Evolutionary conservation across 2,329 filamentous ascomycete species (phyloP).

Genomic region (Pestalotiopsis sp.): DNA sequence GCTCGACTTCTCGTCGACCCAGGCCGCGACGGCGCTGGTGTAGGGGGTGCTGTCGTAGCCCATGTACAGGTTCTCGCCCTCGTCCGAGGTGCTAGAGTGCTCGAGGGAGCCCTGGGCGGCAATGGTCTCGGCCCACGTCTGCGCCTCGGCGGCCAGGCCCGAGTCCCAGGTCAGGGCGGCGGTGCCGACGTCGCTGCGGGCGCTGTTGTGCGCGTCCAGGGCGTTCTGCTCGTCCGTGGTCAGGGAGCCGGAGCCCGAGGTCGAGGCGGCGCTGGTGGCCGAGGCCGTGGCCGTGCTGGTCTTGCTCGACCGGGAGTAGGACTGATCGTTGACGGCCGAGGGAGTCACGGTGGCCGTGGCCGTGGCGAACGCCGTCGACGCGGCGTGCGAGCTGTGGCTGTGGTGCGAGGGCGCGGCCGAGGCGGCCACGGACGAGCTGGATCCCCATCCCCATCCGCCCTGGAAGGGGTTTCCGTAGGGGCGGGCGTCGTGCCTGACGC

Average conservation of each 20-base stretch:
- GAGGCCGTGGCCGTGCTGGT: neutral
- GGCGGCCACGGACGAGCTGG: neutral
- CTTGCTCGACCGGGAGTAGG: neutral
- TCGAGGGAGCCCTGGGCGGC: neutral
- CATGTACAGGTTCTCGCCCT: constrained; percentile 13
- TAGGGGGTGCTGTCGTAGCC: constrained; percentile 2
- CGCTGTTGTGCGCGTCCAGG: constrained; percentile 9
- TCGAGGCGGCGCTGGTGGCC: neutral
- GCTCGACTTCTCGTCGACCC: constrained; percentile 4
- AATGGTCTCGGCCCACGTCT: constrained; percentile 5
- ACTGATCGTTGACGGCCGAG: neutral
- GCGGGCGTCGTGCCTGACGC: neutral
- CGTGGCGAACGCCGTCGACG: neutral
- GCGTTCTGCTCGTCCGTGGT: constrained; percentile 10
- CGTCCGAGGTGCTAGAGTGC: neutral
- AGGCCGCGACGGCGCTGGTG: neutral
- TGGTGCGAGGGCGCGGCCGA: neutral
- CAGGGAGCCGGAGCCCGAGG: neutral
- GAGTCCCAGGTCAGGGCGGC: constrained; percentile 1
- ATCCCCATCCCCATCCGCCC: neutral
- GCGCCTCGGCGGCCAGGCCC: constrained; percentile 1
- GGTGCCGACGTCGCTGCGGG: constrained; percentile 7
- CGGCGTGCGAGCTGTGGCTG: neutral
- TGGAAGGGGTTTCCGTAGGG: neutral
- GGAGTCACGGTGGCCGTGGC: neutral